Evolutionary conservation across 108 stramenopile species (phyloP).

Genomic region (Seminavis robusta): DNA sequence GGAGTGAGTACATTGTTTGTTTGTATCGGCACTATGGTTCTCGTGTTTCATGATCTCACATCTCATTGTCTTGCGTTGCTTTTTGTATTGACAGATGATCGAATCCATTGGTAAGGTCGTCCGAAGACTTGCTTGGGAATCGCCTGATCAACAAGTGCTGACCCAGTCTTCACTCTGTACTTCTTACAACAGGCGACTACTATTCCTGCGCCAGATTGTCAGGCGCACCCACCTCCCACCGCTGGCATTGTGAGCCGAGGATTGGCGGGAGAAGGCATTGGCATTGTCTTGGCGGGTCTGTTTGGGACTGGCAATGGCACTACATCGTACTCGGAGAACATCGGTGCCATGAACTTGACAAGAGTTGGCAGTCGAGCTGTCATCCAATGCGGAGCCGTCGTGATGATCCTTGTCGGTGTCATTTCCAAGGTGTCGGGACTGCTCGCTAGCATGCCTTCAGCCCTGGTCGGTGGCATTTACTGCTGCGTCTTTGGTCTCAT

Average conservation of each 20-base stretch:
- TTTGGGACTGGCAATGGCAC: conserved; percentile 25
- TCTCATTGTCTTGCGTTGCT: too few species aligned
- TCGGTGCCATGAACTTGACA: conserved; percentile 25
- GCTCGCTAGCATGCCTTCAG: conserved; percentile 26
- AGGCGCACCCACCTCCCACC: conserved; percentile 28
- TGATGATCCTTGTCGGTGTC: conserved; percentile 19
- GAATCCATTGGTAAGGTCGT: conserved; percentile 24
- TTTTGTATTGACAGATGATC: too few species aligned
- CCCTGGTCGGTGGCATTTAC: conserved; percentile 20
- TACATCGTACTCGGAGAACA: conserved; percentile 26
- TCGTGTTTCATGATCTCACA: too few species aligned
- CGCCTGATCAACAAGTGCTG: too few species aligned
- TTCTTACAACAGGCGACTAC: conserved; percentile 27
- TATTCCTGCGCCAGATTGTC: conserved; percentile 19
- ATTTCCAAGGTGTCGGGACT: conserved; percentile 20
- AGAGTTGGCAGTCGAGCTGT: conserved; percentile 23
- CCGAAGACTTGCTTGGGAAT: too few species aligned
- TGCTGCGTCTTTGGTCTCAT: conserved; percentile 25
- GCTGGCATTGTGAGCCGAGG: conserved; percentile 23
- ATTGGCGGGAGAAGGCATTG: conserved; percentile 23
- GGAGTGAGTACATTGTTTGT: conserved; percentile 17
- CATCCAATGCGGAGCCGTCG: conserved; percentile 23
- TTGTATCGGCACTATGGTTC: too few species aligned
- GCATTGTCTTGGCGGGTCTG: conserved; percentile 18
- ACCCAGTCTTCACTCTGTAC: too few species aligned